These are phyloP conservation scores for Melanogaster broomeanus DNA, from an alignment of 768 basidiomycete species.

Conservation along the genomic window DNA sequence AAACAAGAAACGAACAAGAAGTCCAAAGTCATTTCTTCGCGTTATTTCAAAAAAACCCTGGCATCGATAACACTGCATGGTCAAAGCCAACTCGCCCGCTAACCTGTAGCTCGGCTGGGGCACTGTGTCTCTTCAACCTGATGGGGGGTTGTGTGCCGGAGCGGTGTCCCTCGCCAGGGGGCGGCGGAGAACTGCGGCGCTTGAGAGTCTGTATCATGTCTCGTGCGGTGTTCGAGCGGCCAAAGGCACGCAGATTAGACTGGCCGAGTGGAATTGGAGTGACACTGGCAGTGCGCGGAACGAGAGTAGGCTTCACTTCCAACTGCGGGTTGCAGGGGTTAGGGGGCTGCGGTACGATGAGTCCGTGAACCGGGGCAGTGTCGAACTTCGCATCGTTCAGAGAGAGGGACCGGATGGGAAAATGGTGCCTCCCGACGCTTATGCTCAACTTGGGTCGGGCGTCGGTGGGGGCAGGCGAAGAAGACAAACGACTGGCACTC, in stretches of 20 bases:
- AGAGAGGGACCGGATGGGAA: slow-evolving; percentile 39
- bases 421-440: slow-evolving; percentile 42
- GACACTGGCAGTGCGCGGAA: slow-evolving; percentile 44
- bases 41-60: slow-evolving; percentile 54
- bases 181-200: slow-evolving; percentile 50
- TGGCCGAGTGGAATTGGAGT: slow-evolving; percentile 53
- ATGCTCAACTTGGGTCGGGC: slow-evolving; percentile 25
- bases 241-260: slow-evolving; percentile 50
- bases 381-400: slow-evolving; percentile 7
- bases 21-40: neutral
- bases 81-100: slow-evolving; percentile 55
- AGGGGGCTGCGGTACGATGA: slow-evolving; percentile 27
- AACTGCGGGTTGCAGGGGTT: slow-evolving; percentile 44
- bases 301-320: slow-evolving; percentile 49
- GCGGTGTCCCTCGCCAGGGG: slow-evolving; percentile 9
- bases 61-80: slow-evolving; percentile 57
- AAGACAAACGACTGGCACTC: slow-evolving; percentile 6
- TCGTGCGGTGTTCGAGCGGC: slow-evolving; percentile 57
- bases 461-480: slow-evolving; percentile 17
- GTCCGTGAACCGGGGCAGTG: slow-evolving; percentile 5
- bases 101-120: slow-evolving; percentile 59
- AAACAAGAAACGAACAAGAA: neutral
- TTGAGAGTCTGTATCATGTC: slow-evolving; percentile 68
- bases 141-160: slow-evolving; percentile 30
- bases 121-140: slow-evolving; percentile 57